Conservation (phyloP, 2,329 filamentous ascomycete genomes). For the Helicocarpus griseus region DNA sequence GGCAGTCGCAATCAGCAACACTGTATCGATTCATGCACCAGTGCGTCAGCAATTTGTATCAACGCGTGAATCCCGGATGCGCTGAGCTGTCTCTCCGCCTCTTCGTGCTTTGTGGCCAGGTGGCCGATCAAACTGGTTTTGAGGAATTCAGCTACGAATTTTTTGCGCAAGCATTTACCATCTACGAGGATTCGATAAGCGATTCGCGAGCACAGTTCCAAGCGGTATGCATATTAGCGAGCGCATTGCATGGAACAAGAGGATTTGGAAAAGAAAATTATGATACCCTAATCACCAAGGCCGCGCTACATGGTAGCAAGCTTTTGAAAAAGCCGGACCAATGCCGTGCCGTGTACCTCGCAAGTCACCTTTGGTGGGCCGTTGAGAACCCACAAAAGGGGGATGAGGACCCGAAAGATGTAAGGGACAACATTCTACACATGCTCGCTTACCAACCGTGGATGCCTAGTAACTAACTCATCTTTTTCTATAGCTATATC, state of each 20-base stretch:
- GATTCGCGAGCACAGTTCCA: constrained; percentile 97
- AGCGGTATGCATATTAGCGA: constrained; percentile 88
- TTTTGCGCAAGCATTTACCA: constrained; percentile 94
- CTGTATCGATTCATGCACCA: constrained; percentile 95
- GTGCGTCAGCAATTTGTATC: constrained; percentile 75
- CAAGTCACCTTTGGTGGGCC: constrained; percentile 97
- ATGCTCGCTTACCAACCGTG: neutral
- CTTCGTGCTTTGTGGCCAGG: constrained; percentile 85
- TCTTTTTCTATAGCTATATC: constrained; percentile 57
- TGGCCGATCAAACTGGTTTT: constrained; percentile 81
- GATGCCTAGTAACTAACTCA: neutral
- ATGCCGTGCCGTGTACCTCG: constrained; percentile 90
- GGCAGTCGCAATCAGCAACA: constrained; percentile 63
- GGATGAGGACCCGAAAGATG: constrained; percentile 72
- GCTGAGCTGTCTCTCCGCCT: constrained; percentile 82
- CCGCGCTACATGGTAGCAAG: constrained; percentile 91
- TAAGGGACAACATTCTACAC: constrained; percentile 36
- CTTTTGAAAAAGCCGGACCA: constrained; percentile 96
- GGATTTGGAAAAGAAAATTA: constrained; percentile 97
- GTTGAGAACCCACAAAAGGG: constrained; percentile 67
- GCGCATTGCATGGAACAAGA: constrained; percentile 75
- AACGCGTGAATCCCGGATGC: constrained; percentile 69
- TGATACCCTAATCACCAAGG: constrained; percentile 96
- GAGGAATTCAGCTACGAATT: constrained; percentile 98
- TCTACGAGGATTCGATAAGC: constrained; percentile 92